A percentile compares a stretch with the other conserved stretches of the same genome.
phyloP scores from a whole-genome alignment of 441 rosid genomes.

The Populus hybrid region DNA sequence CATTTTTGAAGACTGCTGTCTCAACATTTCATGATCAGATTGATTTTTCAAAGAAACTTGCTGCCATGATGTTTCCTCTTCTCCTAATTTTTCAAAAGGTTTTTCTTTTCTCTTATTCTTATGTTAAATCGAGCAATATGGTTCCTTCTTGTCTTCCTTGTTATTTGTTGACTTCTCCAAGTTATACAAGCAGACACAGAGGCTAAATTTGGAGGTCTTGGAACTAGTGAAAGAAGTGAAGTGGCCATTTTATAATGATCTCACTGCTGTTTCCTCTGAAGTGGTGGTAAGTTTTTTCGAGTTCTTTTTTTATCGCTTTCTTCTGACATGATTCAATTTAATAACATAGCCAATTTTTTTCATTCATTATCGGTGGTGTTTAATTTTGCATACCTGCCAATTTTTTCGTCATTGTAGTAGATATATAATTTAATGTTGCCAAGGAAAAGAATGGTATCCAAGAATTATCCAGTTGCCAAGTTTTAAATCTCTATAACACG shows the following conservation, averaged over 20 bases:
- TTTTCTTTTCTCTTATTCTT: constrained; percentile 6
- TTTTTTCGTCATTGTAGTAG: background rate
- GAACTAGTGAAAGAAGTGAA: constrained; percentile 56
- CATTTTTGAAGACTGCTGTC: constrained; percentile 55
- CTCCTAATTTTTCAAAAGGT: constrained; percentile 82
- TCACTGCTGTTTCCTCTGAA: constrained; percentile 37
- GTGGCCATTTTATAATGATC: constrained; percentile 65
- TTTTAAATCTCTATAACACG: background rate
- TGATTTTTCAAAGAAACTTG: constrained; percentile 52
- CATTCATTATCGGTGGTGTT: background rate
- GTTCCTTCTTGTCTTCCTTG: background rate
- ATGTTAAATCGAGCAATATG: background rate
- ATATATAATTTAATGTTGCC: background rate
- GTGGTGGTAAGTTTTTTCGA: constrained; percentile 41
- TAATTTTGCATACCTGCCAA: background rate
- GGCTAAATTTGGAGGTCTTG: constrained; percentile 57
- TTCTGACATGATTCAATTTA: background rate
- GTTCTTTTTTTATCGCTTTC: background rate
- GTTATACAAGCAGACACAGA: constrained; percentile 57
- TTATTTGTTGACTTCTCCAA: constrained; percentile 12
- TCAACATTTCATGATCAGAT: constrained; percentile 41
- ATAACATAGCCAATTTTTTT: background rate
- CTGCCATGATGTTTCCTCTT: constrained; percentile 74
- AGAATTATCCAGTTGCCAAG: background rate
- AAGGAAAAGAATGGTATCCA: background rate